Base-by-base conservation (phyloP, 352 stramenopile species). In the Phytophthora fragariaefolia region DNA sequence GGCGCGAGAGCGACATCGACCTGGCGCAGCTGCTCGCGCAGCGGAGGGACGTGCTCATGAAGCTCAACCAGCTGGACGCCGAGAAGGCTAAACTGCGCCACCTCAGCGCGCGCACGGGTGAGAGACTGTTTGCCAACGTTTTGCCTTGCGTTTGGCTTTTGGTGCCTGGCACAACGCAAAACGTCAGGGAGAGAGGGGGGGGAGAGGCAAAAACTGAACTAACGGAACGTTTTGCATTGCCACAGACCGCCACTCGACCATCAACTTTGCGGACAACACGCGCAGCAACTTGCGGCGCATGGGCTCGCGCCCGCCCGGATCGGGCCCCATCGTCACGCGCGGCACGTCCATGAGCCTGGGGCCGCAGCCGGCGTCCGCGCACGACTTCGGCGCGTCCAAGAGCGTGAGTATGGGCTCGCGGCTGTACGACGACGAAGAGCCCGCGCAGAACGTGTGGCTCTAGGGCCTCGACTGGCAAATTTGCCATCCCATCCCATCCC, bases 1-100 rank as follows among this genome's bases (percentile, higher is more conserved):
- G 69, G 10, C 85, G 88, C 34, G 88, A 96, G 72, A 93, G 84
- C 13, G 88, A 96, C 64, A 85, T 96, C 38, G 88, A 96, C 48
- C 68, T 96, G 27, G 79, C 85, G 3, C 78, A 85, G 50, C 60
- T 96, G 30, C 64, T 96, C 23, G 66, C 79, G 4, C 88, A 96
- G 59, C 79, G 88, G 55, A 75, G 88, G 45, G 88, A 96, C 17
- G 91, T 96, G 48, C 60, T 96, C 13, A 71, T 89, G 43, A 87
- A 86, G 62, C 60, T 96, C 27, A 76, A 76, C 48, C 73, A 82
- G 40, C 57, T 92, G 38, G 80, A 93, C 20, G 32, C 45, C 43
- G 30, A 71, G 50, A 72, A 88, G 50, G 69, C 82, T 32, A 83
- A 91, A 53, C 34, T 80, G 62, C 79, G 66, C 45, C 82, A 85